A percentile compares a stretch with the other conserved stretches of the same genome.
Conservation (phyloP, 257 asterid genomes). For the Voacanga thouarsii region DNA sequence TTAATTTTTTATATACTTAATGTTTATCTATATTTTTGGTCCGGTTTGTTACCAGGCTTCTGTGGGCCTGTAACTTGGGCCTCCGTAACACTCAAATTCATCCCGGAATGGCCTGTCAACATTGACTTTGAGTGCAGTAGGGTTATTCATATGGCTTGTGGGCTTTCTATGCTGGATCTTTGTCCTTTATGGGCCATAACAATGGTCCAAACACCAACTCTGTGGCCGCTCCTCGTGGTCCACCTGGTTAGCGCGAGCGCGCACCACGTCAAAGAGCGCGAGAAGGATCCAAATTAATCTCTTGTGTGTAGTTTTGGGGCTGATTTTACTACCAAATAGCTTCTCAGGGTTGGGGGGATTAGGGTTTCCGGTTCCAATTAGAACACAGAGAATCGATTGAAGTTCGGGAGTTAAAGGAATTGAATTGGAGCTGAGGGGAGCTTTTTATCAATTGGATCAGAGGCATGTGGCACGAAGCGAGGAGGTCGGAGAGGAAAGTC, state of each 20-base stretch:
- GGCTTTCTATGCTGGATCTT: not conserved
- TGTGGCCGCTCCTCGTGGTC: not conserved
- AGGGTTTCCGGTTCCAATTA: conserved; percentile 32
- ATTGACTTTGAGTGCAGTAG: too few species aligned
- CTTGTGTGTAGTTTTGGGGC: not conserved
- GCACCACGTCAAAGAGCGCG: not conserved
- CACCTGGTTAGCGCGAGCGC: not conserved
- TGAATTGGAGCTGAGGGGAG: not conserved
- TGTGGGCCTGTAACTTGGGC: too few species aligned
- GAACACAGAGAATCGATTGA: not conserved
- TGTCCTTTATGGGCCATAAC: not conserved
- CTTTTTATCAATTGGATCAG: not conserved
- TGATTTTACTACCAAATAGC: not conserved
- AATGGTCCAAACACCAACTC: not conserved
- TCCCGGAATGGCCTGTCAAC: too few species aligned
- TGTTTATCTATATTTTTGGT: too few species aligned
- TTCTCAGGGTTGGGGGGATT: not conserved
- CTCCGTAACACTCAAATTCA: too few species aligned
- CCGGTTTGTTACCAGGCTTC: too few species aligned
- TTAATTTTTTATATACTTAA: too few species aligned
- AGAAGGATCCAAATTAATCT: not conserved
- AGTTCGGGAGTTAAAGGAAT: not conserved
- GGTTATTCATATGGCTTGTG: too few species aligned
- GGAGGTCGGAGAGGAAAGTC: conserved; percentile 93
- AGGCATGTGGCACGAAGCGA: conserved; percentile 98